phyloP scores from a whole-genome alignment of 768 basidiomycete species.

The Cystofilobasidium ferigula region DNA sequence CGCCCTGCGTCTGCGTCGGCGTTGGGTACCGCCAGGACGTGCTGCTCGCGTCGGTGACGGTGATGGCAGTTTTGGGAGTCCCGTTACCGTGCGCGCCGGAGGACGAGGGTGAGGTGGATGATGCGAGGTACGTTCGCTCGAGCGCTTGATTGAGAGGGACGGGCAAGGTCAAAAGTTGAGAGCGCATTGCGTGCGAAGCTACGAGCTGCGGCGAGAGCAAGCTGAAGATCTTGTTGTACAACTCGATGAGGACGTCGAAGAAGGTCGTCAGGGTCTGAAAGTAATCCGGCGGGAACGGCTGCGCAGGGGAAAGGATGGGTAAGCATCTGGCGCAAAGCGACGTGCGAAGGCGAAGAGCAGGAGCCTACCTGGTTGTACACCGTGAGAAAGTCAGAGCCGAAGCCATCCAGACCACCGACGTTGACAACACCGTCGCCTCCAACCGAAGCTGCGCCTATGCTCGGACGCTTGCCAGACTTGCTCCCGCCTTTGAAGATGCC shows the following conservation, averaged over 20 bases:
- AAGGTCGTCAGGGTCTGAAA: constrained; percentile 22
- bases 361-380: not conserved
- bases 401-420: not conserved
- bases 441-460: not conserved
- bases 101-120: not conserved
- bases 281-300: constrained; percentile 22
- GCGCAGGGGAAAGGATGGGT: not conserved
- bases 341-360: not conserved
- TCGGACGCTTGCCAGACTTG: constrained; percentile 10
- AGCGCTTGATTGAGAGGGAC: not conserved
- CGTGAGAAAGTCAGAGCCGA: not conserved
- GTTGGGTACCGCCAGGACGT: not conserved
- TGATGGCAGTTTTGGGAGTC: not conserved
- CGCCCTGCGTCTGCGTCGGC: not conserved
- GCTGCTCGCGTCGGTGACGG: not conserved
- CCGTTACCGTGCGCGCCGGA: not conserved
- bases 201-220: not conserved
- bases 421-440: not conserved
- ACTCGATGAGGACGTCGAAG: constrained; percentile 18
- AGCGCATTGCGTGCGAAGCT: not conserved
- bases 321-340: not conserved
- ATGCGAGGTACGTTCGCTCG: not conserved
- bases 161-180: not conserved
- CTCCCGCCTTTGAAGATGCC: constrained; percentile 6
- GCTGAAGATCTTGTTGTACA: constrained; percentile 11